Percentiles rank a stretch among this genome's conserved stretches.
phyloP scores from a whole-genome alignment of 495 filamentous ascomycete species.

The Aspergillus carlsbadensis region DNA sequence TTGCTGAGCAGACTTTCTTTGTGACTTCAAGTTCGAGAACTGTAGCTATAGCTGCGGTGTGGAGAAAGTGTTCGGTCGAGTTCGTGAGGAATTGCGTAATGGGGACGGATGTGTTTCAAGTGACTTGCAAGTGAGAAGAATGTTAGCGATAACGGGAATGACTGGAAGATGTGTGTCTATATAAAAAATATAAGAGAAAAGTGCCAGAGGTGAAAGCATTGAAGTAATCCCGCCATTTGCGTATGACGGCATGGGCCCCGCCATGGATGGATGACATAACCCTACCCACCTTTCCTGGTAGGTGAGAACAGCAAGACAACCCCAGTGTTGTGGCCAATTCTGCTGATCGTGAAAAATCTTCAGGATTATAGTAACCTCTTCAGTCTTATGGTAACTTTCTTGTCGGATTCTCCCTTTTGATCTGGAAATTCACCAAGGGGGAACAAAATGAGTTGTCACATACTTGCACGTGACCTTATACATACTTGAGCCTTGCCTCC shows the following conservation, averaged over 20 bases:
- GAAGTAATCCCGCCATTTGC: background rate
- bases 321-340: background rate
- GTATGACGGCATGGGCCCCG: conserved; percentile 11
- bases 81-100: background rate
- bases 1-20: background rate
- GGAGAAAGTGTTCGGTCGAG: background rate
- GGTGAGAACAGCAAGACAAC: background rate
- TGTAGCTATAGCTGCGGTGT: background rate
- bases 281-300: background rate
- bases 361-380: too few species aligned
- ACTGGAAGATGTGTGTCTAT: background rate
- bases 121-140: background rate
- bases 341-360: background rate
- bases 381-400: too few species aligned
- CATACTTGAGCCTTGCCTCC: too few species aligned
- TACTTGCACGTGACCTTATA: too few species aligned
- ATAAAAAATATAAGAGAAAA: background rate
- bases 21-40: too few species aligned
- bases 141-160: background rate
- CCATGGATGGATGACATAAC: conserved; percentile 11
- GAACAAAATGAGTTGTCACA: too few species aligned
- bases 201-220: background rate
- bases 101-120: background rate
- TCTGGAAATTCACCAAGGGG: too few species aligned
- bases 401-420: too few species aligned